Base-by-base conservation (phyloP, 2,329 filamentous ascomycete genomes). In the Aspergillus costaricaensis region DNA sequence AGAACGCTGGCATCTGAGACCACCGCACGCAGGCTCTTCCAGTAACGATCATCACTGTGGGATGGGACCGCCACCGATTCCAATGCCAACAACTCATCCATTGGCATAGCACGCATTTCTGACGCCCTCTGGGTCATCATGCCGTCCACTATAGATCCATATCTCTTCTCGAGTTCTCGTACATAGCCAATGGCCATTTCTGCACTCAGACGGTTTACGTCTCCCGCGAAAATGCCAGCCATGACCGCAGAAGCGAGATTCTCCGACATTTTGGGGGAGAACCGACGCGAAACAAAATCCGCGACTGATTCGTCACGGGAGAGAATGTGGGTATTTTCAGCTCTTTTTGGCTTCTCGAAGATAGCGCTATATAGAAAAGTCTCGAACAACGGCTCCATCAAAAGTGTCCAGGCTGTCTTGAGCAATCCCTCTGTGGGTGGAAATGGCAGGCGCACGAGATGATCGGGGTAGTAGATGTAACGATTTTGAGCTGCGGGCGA, bases 191-290 rank as follows among this genome's bases (percentile, higher is more conserved):
- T 72, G 43, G 90, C 79, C 54, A 86, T 87, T 67, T 86, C 86
- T 51, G 86, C 86, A 75, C 92, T 96, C 54, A 98, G 80, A 71
- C 89, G 84, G 73, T 91, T 87, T 51, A 96, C 86, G 76, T 97
- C 91, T 5, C 95, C 95, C 21, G 93, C 95, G 75, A 96, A 96
- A 60, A 98, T 92, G 44, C 95, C 95, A 75, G 98, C 95, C 56
- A 92, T 76, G 2, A 87, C 72, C 1, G 88, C 92, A 5, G 92
- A 96, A 6, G 87, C 77, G 17, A 96, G 57, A 68, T 96, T 93
- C 67, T 95, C 83, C 14, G 86, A 86, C 6, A 90, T 65, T 36
- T 80, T 74, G 21, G 81, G 79, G 47, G 82, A 81, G 15, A 88
- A 73, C 7, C 86, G 76, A 30, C 86, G 79, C 2, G 78, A 75